Percentiles rank a stretch among this genome's conserved stretches.
phyloP scores from a whole-genome alignment of 805 yeast genomes.

The Suhomyces pyralidae region DNA sequence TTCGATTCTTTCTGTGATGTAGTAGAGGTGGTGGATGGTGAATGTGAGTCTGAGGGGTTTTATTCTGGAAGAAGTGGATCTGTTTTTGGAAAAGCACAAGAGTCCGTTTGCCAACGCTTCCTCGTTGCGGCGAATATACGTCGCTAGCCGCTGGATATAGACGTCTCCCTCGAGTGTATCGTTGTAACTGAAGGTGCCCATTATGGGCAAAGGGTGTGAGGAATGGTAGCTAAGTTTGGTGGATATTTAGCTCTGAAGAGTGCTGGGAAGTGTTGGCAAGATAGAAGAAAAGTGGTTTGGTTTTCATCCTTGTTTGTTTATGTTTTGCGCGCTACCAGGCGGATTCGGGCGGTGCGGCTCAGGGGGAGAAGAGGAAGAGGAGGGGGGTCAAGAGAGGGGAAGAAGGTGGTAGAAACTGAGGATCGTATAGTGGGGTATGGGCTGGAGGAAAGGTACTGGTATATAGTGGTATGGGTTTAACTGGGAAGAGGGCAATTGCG shows the following conservation, averaged over 20 bases:
- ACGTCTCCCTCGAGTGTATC: conserved; percentile 55
- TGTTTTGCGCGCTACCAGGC: conserved; percentile 1
- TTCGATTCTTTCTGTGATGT: conserved; percentile 56
- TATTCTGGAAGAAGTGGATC: conserved; percentile 19
- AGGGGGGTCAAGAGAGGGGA: not conserved
- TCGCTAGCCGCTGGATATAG: conserved; percentile 51
- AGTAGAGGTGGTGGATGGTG: conserved; percentile 63
- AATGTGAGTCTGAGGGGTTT: conserved; percentile 58
- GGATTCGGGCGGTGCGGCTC: not conserved
- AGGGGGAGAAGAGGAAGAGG: not conserved
- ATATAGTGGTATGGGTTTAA: not conserved
- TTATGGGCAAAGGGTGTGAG: too few species aligned
- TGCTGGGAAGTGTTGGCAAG: too few species aligned
- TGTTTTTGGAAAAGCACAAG: conserved; percentile 47
- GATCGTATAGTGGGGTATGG: too few species aligned
- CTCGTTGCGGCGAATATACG: conserved; percentile 54
- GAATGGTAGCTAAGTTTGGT: too few species aligned
- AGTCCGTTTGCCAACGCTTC: conserved; percentile 59
- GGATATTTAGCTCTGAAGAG: too few species aligned
- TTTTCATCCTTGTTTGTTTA: not conserved
- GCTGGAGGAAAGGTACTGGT: too few species aligned
- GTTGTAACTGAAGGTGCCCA: conserved; percentile 25
- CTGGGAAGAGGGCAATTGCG: not conserved
- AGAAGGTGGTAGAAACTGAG: not conserved
- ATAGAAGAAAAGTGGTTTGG: not conserved